Evolutionary conservation across 768 basidiomycete species (phyloP).

Genomic region (Rubroboletus pulcherrimus): DNA sequence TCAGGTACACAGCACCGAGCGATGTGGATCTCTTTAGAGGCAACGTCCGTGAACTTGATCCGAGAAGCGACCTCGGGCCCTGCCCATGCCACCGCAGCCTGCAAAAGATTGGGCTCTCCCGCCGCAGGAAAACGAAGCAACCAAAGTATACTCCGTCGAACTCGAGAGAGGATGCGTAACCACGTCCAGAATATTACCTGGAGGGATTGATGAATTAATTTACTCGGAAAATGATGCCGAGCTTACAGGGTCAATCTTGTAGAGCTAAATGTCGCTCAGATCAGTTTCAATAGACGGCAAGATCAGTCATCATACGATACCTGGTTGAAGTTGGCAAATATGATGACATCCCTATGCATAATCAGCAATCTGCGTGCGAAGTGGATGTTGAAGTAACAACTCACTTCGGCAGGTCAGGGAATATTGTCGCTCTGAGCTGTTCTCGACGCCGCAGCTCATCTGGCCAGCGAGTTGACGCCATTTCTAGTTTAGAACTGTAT

Average conservation of each 20-base stretch:
- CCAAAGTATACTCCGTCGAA: constrained; percentile 50
- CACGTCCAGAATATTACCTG: constrained; percentile 45
- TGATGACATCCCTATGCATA: constrained; percentile 35
- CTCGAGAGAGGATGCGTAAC: constrained; percentile 42
- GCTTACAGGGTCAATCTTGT: constrained; percentile 44
- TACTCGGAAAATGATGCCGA: neutral
- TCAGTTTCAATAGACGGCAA: constrained; percentile 7
- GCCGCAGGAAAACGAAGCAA: constrained; percentile 47
- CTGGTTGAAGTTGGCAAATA: constrained; percentile 56
- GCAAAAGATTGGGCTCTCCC: constrained; percentile 43
- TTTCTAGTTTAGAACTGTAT: constrained; percentile 9
- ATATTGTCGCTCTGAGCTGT: constrained; percentile 36
- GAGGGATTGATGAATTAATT: constrained; percentile 3
- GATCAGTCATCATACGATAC: constrained; percentile 22
- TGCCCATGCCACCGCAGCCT: constrained; percentile 42
- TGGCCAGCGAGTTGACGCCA: constrained; percentile 30
- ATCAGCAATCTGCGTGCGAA: neutral
- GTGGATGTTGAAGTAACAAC: constrained; percentile 6
- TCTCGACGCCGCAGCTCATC: constrained; percentile 38
- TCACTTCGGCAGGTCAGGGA: constrained; percentile 43
- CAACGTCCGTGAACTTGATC: constrained; percentile 47
- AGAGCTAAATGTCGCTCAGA: constrained; percentile 32
- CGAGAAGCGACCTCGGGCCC: constrained; percentile 43
- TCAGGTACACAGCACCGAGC: constrained; percentile 45
- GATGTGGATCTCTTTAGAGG: constrained; percentile 44